These are phyloP conservation scores for Berkeleyomyces basicola DNA, from an alignment of 2,329 filamentous ascomycete genomes.

Conservation along the genomic window DNA sequence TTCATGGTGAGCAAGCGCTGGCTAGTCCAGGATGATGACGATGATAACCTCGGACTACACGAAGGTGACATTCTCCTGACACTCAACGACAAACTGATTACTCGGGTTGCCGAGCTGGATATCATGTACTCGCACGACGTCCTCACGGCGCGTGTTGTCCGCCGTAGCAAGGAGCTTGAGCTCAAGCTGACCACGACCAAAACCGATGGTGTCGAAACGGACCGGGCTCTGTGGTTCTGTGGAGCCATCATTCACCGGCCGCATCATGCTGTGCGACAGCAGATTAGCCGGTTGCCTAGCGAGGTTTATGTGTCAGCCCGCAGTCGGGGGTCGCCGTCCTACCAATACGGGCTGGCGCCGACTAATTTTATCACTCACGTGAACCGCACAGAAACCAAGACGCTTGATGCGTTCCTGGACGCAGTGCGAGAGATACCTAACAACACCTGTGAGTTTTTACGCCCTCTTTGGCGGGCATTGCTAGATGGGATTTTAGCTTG, in stretches of 20 bases:
- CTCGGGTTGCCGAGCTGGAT: constrained; percentile 80
- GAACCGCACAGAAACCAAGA: constrained; percentile 71
- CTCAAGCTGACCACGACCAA: constrained; percentile 71
- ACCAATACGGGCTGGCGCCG: constrained; percentile 80
- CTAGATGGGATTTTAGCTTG: neutral
- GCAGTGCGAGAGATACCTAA: constrained; percentile 80
- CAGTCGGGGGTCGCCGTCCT: constrained; percentile 65
- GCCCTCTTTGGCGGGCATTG: neutral
- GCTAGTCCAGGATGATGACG: constrained; percentile 37
- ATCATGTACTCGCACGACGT: constrained; percentile 84
- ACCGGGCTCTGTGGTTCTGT: constrained; percentile 85
- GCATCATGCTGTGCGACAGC: constrained; percentile 90
- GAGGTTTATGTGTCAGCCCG: constrained; percentile 91
- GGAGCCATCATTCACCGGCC: constrained; percentile 85
- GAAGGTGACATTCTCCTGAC: constrained; percentile 90
- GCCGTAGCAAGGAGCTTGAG: constrained; percentile 62
- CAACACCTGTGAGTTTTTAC: constrained; percentile 55
- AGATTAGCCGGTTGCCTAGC: constrained; percentile 90
- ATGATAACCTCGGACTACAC: constrained; percentile 33
- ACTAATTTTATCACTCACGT: constrained; percentile 97
- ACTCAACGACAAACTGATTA: constrained; percentile 82
- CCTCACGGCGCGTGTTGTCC: constrained; percentile 72
- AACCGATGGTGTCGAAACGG: constrained; percentile 81
- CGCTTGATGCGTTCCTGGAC: constrained; percentile 63
- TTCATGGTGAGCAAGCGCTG: constrained; percentile 95